A percentile compares a stretch with the other conserved stretches of the same genome.
Evolutionary conservation across 345 rosid species (phyloP).

Genomic region (Eucalyptus globulus): DNA sequence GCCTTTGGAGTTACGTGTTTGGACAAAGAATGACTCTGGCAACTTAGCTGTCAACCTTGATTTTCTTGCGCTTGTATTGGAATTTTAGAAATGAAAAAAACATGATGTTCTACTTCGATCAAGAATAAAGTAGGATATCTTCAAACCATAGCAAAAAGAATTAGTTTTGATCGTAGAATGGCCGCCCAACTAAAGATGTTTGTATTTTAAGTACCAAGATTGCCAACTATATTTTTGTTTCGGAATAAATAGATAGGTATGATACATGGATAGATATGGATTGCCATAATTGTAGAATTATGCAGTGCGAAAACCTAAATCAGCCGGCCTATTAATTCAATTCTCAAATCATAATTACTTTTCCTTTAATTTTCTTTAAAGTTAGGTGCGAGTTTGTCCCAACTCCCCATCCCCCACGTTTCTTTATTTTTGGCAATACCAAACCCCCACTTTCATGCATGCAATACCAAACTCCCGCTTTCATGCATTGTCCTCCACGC

Average conservation of each 20-base stretch:
- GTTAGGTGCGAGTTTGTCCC: background rate
- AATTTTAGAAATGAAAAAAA: background rate
- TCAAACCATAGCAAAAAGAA: background rate
- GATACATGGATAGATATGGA: background rate
- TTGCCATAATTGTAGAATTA: background rate
- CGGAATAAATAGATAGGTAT: background rate
- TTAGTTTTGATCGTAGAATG: background rate
- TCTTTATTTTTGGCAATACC: background rate
- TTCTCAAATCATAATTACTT: background rate
- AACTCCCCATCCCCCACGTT: background rate
- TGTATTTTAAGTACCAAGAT: background rate
- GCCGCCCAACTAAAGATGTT: background rate
- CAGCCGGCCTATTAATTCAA: background rate
- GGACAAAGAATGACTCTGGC: background rate
- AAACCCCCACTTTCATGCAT: background rate
- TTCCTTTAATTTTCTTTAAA: background rate
- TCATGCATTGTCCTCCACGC: background rate
- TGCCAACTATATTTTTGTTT: background rate
- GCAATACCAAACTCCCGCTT: background rate
- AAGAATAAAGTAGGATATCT: background rate
- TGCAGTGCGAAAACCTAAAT: background rate
- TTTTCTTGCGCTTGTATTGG: background rate
- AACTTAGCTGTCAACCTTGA: background rate
- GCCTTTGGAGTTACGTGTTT: background rate
- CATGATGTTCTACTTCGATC: background rate